Percentiles rank a stretch among this genome's conserved stretches.
phyloP scores from a whole-genome alignment of 2,329 filamentous ascomycete species.

The Talaromyces sp. region DNA sequence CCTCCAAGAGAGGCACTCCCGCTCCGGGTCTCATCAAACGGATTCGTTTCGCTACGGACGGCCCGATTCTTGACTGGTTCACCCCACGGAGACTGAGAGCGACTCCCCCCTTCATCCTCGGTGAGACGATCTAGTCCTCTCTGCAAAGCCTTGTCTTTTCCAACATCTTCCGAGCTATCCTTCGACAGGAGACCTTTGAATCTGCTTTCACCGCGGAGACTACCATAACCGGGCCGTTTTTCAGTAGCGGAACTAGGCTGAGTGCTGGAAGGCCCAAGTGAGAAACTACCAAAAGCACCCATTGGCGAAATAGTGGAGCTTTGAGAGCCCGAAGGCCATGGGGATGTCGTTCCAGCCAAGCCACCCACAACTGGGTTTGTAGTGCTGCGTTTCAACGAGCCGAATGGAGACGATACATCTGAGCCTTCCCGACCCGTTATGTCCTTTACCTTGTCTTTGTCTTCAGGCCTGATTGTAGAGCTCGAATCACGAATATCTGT shows the following conservation, averaged over 20 bases:
- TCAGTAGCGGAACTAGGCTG: constrained; percentile 52
- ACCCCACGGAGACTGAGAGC: constrained; percentile 49
- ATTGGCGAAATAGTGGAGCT: constrained; percentile 64
- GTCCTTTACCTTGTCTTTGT: constrained; percentile 46
- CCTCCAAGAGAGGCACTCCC: constrained; percentile 68
- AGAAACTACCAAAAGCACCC: constrained; percentile 87
- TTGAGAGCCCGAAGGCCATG: constrained; percentile 57
- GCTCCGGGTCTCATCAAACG: constrained; percentile 48
- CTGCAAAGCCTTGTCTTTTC: constrained; percentile 52
- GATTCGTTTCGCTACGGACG: constrained; percentile 46
- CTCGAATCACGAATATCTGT: constrained; percentile 55
- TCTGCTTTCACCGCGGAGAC: constrained; percentile 69
- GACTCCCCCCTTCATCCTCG: constrained; percentile 45
- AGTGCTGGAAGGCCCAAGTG: constrained; percentile 52
- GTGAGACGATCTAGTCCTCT: constrained; percentile 49
- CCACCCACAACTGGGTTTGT: constrained; percentile 51
- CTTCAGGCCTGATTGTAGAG: constrained; percentile 37
- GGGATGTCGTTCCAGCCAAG: constrained; percentile 45
- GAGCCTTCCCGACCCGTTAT: constrained; percentile 33
- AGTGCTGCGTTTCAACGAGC: constrained; percentile 51
- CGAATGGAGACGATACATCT: constrained; percentile 45
- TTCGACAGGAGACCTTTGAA: constrained; percentile 82
- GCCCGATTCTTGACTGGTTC: constrained; percentile 42
- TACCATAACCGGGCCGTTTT: constrained; percentile 65
- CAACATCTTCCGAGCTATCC: constrained; percentile 63